Evolutionary conservation across 805 yeast species (phyloP).

Genomic region (Lachancea fermentati): DNA sequence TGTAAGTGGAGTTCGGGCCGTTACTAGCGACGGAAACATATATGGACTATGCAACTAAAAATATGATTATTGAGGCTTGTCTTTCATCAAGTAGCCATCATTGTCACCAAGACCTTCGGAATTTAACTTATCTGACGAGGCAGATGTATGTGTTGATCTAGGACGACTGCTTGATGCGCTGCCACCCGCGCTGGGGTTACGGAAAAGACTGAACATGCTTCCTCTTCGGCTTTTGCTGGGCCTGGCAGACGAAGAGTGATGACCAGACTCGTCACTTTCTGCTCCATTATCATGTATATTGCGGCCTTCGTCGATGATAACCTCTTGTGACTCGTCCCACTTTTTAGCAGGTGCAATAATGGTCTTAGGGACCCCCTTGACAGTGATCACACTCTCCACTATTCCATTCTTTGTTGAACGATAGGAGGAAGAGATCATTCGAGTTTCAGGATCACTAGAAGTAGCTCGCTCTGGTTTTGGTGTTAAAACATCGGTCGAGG

Average conservation of each 20-base stretch:
- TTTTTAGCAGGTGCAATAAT: slow-evolving; percentile 64
- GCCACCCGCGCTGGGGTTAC: slow-evolving; percentile 4
- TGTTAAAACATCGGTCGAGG: not conserved
- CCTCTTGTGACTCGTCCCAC: slow-evolving; percentile 31
- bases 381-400: slow-evolving; percentile 75
- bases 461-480: not conserved
- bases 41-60: not conserved
- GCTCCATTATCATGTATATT: slow-evolving; percentile 7
- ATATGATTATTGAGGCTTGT: not conserved
- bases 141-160: slow-evolving; percentile 4
- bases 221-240: slow-evolving; percentile 9
- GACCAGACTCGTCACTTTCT: not conserved
- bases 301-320: slow-evolving; percentile 8
- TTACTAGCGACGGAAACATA: not conserved
- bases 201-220: slow-evolving; percentile 8
- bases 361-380: slow-evolving; percentile 79
- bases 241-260: slow-evolving; percentile 2
- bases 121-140: slow-evolving; percentile 5
- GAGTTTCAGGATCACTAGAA: slow-evolving; percentile 4
- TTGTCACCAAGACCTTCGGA: not conserved
- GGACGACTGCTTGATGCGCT: slow-evolving; percentile 8
- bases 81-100: slow-evolving; percentile 3
- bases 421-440: slow-evolving; percentile 21
- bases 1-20: not conserved
- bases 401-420: slow-evolving; percentile 40